Evolutionary conservation across 2,329 filamentous ascomycete genomes (phyloP).

Genomic region (Fusarium hainanense): DNA sequence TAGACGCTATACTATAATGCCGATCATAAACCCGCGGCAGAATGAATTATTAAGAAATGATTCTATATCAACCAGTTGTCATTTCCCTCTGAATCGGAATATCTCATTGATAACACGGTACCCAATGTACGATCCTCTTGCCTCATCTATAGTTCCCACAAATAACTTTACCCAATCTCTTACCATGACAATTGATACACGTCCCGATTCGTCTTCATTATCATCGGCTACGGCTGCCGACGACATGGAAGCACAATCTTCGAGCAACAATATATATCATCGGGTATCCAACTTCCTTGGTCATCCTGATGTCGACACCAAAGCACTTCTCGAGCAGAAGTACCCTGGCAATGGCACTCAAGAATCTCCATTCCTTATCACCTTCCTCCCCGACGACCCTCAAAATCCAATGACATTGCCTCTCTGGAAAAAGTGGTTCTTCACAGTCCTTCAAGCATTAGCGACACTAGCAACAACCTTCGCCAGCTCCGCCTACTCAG

Average conservation of each 20-base stretch:
- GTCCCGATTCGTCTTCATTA: background rate
- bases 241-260: background rate
- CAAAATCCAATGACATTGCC: conserved; percentile 72
- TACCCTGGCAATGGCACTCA: conserved; percentile 71
- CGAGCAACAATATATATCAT: background rate
- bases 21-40: background rate
- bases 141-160: fast-evolving
- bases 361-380: conserved; percentile 74
- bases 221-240: conserved; percentile 3
- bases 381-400: conserved; percentile 73
- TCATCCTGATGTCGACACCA: background rate
- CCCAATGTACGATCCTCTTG: background rate
- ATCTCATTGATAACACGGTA: no score
- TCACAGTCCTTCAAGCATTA: conserved; percentile 64
- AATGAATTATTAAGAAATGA: fast-evolving
- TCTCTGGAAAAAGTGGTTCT: conserved; percentile 68
- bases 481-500: conserved; percentile 73
- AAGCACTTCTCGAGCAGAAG: conserved; percentile 8
- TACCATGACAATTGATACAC: background rate
- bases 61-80: no score
- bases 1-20: background rate
- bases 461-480: conserved; percentile 76
- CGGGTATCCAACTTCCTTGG: fast-evolving
- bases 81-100: no score
- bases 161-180: fast-evolving